Base-by-base conservation (phyloP, 768 basidiomycete genomes). In the Kwoniella shandongensis region DNA sequence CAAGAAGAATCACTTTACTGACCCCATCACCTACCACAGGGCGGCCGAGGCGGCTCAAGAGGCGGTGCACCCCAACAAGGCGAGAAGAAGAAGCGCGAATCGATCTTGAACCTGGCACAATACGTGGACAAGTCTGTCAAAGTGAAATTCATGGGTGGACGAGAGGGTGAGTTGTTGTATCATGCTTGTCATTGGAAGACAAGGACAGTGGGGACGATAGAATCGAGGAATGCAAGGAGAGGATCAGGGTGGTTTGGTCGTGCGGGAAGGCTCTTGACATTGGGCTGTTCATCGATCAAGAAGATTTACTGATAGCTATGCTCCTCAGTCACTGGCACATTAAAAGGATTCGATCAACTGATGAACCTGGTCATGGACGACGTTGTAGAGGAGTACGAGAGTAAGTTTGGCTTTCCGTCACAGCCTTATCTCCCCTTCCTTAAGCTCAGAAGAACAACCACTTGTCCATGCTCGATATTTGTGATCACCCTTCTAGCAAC, bases 341-440 rank as follows among this genome's bases (percentile, higher is more conserved):
- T 99, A 61, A 99, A 99, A 78, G 96, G 96, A 23, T 98, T 85
- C 69, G 96, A 98, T 78, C 93, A 97, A 66, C 81, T 98, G 36
- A 83, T 98, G 55, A 98, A 99, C 76, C 86, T 99, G 53, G 96
- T 99, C 47, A 83, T 99, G 47, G 96, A 99, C 77, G 90, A 96
- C 58, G 91, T 98, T 5, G 83, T 87, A 69, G 96, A 99, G 78
- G 83, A 88, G 36, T 64, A 89, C 2, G 82, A 83, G 72, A 85
- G 88, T 88, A 70, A 63, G 80, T 60, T 50, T 2, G n/a, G 25
- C n/a, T n/a, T 20, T 3, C 3, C 7, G 10, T 23, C 15, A 17
- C 22, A 4, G n/a, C 35, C 30, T 8, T 17, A 39, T 39, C 35
- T 12, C n/a, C n/a, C n/a, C n/a, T n/a, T n/a, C n/a, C n/a, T n/a